phyloP scores from a whole-genome alignment of 306 rosid species.

The Castanea crenata region DNA sequence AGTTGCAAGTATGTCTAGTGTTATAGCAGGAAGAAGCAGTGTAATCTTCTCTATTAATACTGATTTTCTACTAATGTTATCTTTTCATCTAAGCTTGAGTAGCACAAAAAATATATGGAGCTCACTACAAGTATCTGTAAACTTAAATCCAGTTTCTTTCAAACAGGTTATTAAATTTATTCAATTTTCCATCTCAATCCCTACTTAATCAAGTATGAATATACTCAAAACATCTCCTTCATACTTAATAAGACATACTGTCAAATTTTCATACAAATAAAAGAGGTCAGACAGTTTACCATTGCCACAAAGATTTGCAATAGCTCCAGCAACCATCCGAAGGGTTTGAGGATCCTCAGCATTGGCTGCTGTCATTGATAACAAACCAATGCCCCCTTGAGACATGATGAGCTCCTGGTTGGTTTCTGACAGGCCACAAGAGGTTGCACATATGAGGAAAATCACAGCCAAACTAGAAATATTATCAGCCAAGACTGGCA shows the following conservation, averaged over 20 bases:
- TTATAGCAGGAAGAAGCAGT: neutral
- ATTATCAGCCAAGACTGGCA: slow-evolving; percentile 7
- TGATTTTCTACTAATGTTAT: neutral
- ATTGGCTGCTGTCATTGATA: slow-evolving; percentile 74
- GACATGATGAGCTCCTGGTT: slow-evolving; percentile 97
- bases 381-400: slow-evolving; percentile 90
- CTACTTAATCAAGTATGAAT: neutral
- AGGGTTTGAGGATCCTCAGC: slow-evolving; percentile 99
- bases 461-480: slow-evolving; percentile 7
- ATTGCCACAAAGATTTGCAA: slow-evolving; percentile 96
- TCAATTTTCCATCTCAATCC: neutral
- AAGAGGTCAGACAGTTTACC: slow-evolving; percentile 52
- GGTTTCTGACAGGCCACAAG: slow-evolving; percentile 62
- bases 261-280: slow-evolving; percentile 12
- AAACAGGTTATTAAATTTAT: neutral
- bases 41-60: neutral
- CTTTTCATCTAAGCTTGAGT: neutral
- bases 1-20: neutral
- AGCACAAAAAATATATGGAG: neutral
- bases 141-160: neutral
- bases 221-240: neutral
- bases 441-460: slow-evolving; percentile 16
- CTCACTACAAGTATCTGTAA: neutral
- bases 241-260: neutral
- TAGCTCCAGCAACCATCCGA: slow-evolving; percentile 97